Evolutionary conservation across 2,329 filamentous ascomycete species (phyloP).

Genomic region (Monilinia aucupariae): DNA sequence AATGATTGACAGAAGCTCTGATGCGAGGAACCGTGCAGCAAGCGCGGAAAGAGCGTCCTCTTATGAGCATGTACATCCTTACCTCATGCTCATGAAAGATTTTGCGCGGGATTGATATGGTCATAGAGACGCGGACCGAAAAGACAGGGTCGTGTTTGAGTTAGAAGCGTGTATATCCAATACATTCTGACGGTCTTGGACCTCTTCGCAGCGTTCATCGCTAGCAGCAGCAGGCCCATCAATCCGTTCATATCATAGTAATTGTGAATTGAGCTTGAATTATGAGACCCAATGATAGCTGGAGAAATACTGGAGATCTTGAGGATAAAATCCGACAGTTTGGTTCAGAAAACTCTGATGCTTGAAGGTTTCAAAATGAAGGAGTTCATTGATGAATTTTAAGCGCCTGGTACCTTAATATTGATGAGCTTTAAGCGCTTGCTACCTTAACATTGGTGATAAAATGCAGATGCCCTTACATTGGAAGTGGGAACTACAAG

Average conservation of each 20-base stretch:
- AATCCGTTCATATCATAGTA: background rate
- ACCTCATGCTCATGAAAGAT: too few species aligned
- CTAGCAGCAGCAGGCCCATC: background rate
- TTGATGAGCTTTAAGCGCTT: too few species aligned
- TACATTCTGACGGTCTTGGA: background rate
- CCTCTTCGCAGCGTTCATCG: constrained; percentile 1
- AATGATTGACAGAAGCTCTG: too few species aligned
- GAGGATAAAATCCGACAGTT: background rate
- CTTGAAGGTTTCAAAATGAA: background rate
- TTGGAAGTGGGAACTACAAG: too few species aligned
- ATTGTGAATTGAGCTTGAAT: background rate
- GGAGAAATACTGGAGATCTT: background rate
- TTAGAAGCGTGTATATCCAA: background rate
- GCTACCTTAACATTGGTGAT: background rate
- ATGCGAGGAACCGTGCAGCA: too few species aligned
- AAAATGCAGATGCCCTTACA: too few species aligned
- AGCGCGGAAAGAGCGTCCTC: background rate
- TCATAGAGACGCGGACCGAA: background rate
- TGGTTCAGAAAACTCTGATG: background rate
- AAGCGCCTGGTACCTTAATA: background rate
- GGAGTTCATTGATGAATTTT: constrained; percentile 1
- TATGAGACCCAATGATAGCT: background rate
- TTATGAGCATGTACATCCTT: background rate
- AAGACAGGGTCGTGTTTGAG: background rate
- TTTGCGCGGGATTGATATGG: background rate